A percentile compares a stretch with the other conserved stretches of the same genome.
These are phyloP conservation scores for Kuraishia cidri DNA, from an alignment of 805 yeast genomes.

Conservation along the genomic window DNA sequence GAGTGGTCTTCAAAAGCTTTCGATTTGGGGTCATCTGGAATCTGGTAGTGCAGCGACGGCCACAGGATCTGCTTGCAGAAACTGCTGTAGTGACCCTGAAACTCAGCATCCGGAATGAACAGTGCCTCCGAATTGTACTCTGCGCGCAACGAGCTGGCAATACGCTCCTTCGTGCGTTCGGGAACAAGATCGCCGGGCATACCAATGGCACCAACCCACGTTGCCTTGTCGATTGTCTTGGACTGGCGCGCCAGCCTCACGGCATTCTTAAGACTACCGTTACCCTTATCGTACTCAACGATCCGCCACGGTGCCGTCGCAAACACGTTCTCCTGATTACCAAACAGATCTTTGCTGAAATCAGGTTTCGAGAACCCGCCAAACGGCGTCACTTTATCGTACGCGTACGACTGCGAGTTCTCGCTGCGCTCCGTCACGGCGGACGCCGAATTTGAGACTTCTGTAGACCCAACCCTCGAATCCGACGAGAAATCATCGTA, in stretches of 20 bases:
- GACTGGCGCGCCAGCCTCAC: constrained; percentile 48
- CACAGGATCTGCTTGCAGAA: constrained; percentile 92
- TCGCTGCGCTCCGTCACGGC: too few relatives aligned
- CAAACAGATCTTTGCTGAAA: constrained; percentile 34
- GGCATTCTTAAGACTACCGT: constrained; percentile 85
- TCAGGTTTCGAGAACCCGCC: constrained; percentile 71
- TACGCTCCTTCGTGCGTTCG: constrained; percentile 38
- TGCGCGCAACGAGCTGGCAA: constrained; percentile 33
- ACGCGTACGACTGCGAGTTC: too few relatives aligned
- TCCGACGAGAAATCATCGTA: too few relatives aligned
- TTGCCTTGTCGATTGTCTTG: constrained; percentile 25
- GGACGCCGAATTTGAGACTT: too few relatives aligned
- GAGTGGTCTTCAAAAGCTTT: constrained; percentile 95
- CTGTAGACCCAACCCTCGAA: too few relatives aligned
- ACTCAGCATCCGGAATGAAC: constrained; percentile 66
- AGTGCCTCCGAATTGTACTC: constrained; percentile 58
- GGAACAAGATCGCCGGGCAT: constrained; percentile 86
- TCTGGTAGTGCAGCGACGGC: constrained; percentile 92
- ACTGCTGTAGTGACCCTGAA: constrained; percentile 84
- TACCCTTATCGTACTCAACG: constrained; percentile 64
- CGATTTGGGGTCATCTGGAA: constrained; percentile 90
- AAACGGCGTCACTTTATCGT: constrained; percentile 42
- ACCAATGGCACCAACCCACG: constrained; percentile 89
- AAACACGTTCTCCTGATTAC: constrained; percentile 33
- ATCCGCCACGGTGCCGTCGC: constrained; percentile 67